These are phyloP conservation scores for Trypanosoma lewisi DNA, from an alignment of 208 protist species.

Conservation along the genomic window DNA sequence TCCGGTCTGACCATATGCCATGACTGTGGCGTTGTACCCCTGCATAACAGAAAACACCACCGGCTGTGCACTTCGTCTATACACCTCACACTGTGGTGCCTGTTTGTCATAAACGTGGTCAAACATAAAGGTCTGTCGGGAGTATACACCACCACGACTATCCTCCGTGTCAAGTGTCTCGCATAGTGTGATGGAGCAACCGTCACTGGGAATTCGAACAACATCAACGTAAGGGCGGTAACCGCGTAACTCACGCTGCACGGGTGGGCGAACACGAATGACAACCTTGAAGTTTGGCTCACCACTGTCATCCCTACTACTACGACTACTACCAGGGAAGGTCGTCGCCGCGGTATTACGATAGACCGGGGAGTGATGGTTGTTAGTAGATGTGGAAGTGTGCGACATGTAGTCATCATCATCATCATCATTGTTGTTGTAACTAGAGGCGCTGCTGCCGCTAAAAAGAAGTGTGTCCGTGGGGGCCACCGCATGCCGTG, in stretches of 20 bases:
- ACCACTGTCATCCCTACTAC: not conserved
- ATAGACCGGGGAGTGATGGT: not conserved
- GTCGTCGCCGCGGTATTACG: not conserved
- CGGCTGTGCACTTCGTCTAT: slow-evolving; percentile 63
- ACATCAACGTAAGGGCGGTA: slow-evolving; percentile 63
- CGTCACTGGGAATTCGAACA: slow-evolving; percentile 52
- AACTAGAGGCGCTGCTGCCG: not conserved
- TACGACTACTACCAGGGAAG: not conserved
- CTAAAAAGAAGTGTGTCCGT: not conserved
- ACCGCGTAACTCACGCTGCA: slow-evolving; percentile 74
- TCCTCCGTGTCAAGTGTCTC: slow-evolving; percentile 64
- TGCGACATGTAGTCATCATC: slow-evolving; percentile 15
- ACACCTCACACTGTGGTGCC: slow-evolving; percentile 65
- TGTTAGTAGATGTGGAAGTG: not conserved
- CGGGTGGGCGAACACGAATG: slow-evolving; percentile 84
- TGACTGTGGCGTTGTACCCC: slow-evolving; percentile 83
- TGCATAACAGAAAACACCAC: slow-evolving; percentile 72
- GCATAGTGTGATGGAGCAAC: slow-evolving; percentile 61
- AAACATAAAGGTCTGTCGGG: slow-evolving; percentile 77
- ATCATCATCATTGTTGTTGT: slow-evolving; percentile 7
- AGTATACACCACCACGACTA: slow-evolving; percentile 53
- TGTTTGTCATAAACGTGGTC: slow-evolving; percentile 51
- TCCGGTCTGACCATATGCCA: slow-evolving; percentile 90
- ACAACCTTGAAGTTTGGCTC: slow-evolving; percentile 80
- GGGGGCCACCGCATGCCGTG: not conserved